Percentiles rank a stretch among this genome's conserved stretches.
Evolutionary conservation across 768 basidiomycete species (phyloP).

Genomic region (Termitomyces titanicus): DNA sequence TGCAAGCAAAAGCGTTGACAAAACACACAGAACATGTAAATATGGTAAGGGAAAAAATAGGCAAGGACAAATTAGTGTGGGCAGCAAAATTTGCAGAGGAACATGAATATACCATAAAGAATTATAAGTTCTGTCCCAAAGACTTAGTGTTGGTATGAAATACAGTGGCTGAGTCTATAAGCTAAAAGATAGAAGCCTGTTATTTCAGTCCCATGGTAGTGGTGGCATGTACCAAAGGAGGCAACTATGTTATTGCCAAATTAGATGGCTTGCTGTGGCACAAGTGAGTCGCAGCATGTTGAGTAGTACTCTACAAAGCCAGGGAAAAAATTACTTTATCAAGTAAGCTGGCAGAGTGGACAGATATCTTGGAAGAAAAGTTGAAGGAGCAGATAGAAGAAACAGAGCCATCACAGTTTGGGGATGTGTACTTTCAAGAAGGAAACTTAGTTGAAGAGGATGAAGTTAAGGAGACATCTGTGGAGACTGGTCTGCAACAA

Average conservation of each 20-base stretch:
- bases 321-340: no score
- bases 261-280: background rate
- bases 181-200: background rate
- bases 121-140: constrained; percentile 27
- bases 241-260: background rate
- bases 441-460: background rate
- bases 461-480: constrained; percentile 14
- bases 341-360: no score
- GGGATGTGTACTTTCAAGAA: no score
- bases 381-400: no score
- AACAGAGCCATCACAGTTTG: no score
- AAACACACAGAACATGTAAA: background rate
- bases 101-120: constrained; percentile 16
- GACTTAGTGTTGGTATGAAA: constrained; percentile 34
- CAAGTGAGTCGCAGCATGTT: no score
- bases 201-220: background rate
- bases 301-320: no score
- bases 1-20: background rate
- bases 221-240: background rate
- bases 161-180: constrained; percentile 3
- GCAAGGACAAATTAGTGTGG: background rate
- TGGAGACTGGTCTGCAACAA: no score
- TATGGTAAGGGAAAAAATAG: background rate
- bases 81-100: constrained; percentile 16
- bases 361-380: no score